These are phyloP conservation scores for Deinandra increscens DNA, from an alignment of 129 eudicot genomes.

Conservation along the genomic window DNA sequence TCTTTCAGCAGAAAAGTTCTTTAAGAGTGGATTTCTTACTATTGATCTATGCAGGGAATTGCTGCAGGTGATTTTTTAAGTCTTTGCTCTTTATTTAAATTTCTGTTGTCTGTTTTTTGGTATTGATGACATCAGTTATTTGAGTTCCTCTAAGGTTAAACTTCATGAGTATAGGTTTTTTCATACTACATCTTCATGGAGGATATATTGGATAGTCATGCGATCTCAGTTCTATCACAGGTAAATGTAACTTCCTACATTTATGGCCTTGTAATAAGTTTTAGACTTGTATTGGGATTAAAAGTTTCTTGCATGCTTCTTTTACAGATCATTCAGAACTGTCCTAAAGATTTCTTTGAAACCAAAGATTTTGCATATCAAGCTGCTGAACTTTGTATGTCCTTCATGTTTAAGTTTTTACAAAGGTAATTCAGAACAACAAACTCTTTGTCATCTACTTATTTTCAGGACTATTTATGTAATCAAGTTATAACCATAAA, in stretches of 20 bases:
- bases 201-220: constrained; percentile 78
- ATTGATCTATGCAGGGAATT: constrained; percentile 66
- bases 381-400: constrained; percentile 70
- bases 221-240: constrained; percentile 70
- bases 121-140: constrained; percentile 9
- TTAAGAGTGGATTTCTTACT: constrained; percentile 58
- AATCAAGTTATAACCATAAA: background rate
- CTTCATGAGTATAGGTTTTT: constrained; percentile 61
- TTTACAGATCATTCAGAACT: constrained; percentile 75
- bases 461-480: constrained; percentile 13
- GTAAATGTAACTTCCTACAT: constrained; percentile 29
- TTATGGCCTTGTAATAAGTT: background rate
- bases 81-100: constrained; percentile 4
- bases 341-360: constrained; percentile 74
- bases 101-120: constrained; percentile 14
- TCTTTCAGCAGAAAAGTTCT: constrained; percentile 66
- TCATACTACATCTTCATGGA: constrained; percentile 60
- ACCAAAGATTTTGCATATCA: constrained; percentile 51
- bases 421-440: constrained; percentile 44
- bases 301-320: constrained; percentile 29
- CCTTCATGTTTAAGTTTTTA: constrained; percentile 59
- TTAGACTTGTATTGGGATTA: background rate
- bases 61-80: constrained; percentile 58
- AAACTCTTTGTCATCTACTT: background rate
- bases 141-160: constrained; percentile 18